Evolutionary conservation across 192 early-diverging fungal species (phyloP), one percentile per base, ranked within the genome.

Genomic region (Coemansia sp.): DNA sequence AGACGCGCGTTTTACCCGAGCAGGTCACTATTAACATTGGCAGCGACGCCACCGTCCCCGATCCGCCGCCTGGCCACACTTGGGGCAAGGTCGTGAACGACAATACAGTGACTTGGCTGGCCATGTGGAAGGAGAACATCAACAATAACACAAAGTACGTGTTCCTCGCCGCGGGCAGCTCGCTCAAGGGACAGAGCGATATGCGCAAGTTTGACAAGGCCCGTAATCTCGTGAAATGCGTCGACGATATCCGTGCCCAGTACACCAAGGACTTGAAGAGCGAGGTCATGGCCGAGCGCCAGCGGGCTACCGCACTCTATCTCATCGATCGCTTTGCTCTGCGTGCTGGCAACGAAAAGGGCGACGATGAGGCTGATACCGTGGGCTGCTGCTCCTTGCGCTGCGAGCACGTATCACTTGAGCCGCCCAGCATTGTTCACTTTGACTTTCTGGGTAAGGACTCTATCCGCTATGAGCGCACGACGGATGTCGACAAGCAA

Each of bases 371-470:
- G 82, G 97, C 97, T 0, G 97, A 99, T 75, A 99, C 97, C 4
- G 97, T 98, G 0, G 97, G 97, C 72, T 99, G 97, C 70, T 99
- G 97, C 82, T 99, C 97, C 6, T 80, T 99, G 58, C 90, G 96
- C 37, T 93, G 81, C 67, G 96, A 99, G 78, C 96, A 99, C 68
- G 86, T 99, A 35, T 89, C 86, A 19, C 82, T 98, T 23, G 89
- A 92, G 62, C 80, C 91, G 38, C 94, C 94, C 37, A 95, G 92
- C 74, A 92, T 84, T 43, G 87, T 99, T 55, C 82, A 88, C 55
- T 93, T 99, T 83, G 97, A 99, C 76, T 99, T 99, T 73, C 81
- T 98, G 71, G 97, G 97, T 84, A 99, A 99, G 66, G 97, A 99
- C 79, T 96, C 95, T 19, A 98, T 99, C 67, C 91, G 95, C 37